Evolutionary conservation across 768 basidiomycete genomes (phyloP).

Genomic region (Tylopilus sp.): DNA sequence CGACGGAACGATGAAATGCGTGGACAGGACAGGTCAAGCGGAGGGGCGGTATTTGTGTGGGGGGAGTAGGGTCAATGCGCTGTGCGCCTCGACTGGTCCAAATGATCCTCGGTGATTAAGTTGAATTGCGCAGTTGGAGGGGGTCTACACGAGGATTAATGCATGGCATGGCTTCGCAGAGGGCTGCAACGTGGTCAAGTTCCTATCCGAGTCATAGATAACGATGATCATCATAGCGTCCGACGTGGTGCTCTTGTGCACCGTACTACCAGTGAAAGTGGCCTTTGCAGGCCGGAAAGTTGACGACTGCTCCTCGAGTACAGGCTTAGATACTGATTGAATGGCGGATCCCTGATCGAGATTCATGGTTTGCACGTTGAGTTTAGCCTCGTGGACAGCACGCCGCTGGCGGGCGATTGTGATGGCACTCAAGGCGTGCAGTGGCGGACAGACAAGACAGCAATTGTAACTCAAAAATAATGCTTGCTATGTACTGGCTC

Average conservation of each 20-base stretch:
- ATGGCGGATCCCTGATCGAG: not conserved
- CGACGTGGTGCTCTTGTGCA: too few species aligned
- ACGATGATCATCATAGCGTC: not conserved
- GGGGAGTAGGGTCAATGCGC: not conserved
- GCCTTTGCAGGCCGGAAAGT: too few species aligned
- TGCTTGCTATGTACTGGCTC: too few species aligned
- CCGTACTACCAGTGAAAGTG: too few species aligned
- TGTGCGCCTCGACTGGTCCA: conserved; percentile 12
- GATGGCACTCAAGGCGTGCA: not conserved
- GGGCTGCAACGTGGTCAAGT: conserved; percentile 14
- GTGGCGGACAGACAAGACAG: not conserved
- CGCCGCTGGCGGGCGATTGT: not conserved
- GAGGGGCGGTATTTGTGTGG: conserved; percentile 16
- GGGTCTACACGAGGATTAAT: conserved; percentile 15
- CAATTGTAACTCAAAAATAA: too few species aligned
- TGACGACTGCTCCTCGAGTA: not conserved
- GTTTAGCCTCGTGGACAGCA: conserved; percentile 5
- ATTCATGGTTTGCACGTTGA: conserved; percentile 8
- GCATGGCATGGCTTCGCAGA: not conserved
- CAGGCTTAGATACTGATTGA: not conserved
- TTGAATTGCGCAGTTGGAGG: conserved; percentile 4
- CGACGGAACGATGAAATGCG: not conserved
- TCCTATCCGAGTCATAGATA: conserved; percentile 8
- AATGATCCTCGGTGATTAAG: conserved; percentile 23
- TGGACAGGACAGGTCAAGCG: not conserved